A percentile compares a stretch with the other conserved stretches of the same genome.
Evolutionary conservation across 768 basidiomycete species (phyloP).

Genomic region (Albatrellus ellisii): DNA sequence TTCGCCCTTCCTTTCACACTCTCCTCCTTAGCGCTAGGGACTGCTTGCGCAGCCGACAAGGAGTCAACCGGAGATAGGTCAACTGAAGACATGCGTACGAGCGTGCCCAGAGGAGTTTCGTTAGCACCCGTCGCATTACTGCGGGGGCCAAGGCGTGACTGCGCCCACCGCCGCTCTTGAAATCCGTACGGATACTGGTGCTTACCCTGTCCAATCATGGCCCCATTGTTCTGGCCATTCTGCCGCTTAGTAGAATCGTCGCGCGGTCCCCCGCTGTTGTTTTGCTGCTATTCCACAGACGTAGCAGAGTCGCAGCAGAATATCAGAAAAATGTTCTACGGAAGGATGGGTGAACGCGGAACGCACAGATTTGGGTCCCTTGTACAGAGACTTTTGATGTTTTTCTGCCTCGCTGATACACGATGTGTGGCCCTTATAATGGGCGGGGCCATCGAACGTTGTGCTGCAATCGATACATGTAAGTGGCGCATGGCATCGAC

Average conservation of each 20-base stretch:
- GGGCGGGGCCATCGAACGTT: constrained; percentile 60
- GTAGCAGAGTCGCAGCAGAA: constrained; percentile 6
- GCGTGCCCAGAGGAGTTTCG: constrained; percentile 55
- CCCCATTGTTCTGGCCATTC: constrained; percentile 4
- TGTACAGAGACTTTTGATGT: constrained; percentile 80
- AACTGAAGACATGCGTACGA: constrained; percentile 35
- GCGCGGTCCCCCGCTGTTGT: constrained; percentile 1
- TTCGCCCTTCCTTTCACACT: not conserved
- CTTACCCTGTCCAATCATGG: constrained; percentile 12
- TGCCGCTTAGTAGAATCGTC: constrained; percentile 4
- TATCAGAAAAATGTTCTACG: too few relatives aligned
- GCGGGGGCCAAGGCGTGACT: constrained; percentile 5
- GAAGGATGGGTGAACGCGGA: not conserved
- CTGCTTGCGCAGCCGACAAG: too few relatives aligned
- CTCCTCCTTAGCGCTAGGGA: not conserved
- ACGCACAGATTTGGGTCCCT: constrained; percentile 52
- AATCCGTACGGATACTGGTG: constrained; percentile 4
- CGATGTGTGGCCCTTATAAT: constrained; percentile 72
- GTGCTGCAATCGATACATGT: constrained; percentile 86
- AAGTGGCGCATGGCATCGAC: constrained; percentile 49
- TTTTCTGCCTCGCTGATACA: constrained; percentile 91
- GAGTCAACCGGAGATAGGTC: constrained; percentile 17
- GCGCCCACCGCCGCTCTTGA: constrained; percentile 6
- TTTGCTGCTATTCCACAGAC: not conserved
- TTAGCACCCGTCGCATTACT: constrained; percentile 48